These are phyloP conservation scores for Pseudocercospora eumusae DNA, from an alignment of 2,329 filamentous ascomycete genomes.

Conservation along the genomic window DNA sequence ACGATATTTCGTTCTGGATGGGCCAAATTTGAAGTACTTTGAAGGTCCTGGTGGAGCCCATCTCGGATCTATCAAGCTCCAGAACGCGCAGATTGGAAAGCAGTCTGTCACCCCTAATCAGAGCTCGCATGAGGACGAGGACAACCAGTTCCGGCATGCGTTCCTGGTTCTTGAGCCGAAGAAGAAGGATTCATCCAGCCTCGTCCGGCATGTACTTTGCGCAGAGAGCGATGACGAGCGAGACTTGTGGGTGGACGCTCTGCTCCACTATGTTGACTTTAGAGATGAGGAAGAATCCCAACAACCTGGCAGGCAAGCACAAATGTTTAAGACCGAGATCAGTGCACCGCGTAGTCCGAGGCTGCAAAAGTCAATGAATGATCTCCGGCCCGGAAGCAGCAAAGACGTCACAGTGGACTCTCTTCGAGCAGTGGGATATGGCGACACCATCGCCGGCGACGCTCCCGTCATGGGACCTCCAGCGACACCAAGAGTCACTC, in stretches of 20 bases:
- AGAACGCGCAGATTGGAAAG: conserved; percentile 89
- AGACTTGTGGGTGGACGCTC: conserved; percentile 87
- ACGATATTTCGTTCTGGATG: conserved; percentile 68
- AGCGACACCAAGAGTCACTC: conserved; percentile 22
- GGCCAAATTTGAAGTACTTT: conserved; percentile 79
- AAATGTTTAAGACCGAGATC: conserved; percentile 32
- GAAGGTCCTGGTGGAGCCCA: conserved; percentile 88
- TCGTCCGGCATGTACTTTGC: conserved; percentile 91
- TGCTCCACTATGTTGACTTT: conserved; percentile 86
- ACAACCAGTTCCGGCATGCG: conserved; percentile 94
- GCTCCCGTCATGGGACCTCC: conserved; percentile 55
- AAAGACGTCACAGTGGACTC: conserved; percentile 26
- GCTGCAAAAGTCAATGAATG: conserved; percentile 42
- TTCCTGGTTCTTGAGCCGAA: conserved; percentile 95
- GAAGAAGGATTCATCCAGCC: conserved; percentile 84
- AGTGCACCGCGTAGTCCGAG: conserved; percentile 36
- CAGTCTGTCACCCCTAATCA: conserved; percentile 71
- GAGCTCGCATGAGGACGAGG: conserved; percentile 66
- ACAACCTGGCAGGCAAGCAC: conserved; percentile 25
- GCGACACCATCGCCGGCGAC: conserved; percentile 59
- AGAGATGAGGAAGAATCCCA: conserved; percentile 58
- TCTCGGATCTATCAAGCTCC: conserved; percentile 88
- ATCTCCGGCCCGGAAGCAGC: conserved; percentile 34
- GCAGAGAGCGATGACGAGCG: conserved; percentile 92
- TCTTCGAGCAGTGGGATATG: conserved; percentile 53